phyloP scores from a whole-genome alignment of 2,329 filamentous ascomycete genomes.

The Verticillium nubilum region DNA sequence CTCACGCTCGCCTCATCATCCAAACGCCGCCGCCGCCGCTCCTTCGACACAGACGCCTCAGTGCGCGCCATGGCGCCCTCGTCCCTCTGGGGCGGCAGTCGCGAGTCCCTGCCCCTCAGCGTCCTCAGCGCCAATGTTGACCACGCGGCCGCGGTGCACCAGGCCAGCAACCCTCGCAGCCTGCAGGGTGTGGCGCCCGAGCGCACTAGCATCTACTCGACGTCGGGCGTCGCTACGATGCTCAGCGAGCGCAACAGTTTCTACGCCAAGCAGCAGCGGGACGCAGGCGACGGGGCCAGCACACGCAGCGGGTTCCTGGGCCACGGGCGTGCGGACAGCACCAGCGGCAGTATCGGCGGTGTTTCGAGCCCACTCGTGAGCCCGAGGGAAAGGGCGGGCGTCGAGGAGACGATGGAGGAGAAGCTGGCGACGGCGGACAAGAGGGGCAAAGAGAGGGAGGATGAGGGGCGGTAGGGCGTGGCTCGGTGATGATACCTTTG shows the following conservation, averaged over 20 bases:
- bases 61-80: constrained; percentile 79
- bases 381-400: constrained; percentile 27
- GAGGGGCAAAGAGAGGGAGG: background rate
- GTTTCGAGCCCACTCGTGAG: constrained; percentile 58
- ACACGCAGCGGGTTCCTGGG: constrained; percentile 71
- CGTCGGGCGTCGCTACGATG: constrained; percentile 61
- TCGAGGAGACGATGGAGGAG: constrained; percentile 22
- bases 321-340: constrained; percentile 76
- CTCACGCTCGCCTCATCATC: constrained; percentile 78
- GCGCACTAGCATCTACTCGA: constrained; percentile 77
- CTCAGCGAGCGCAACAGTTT: constrained; percentile 76
- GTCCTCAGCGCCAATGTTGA: constrained; percentile 70
- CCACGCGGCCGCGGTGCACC: constrained; percentile 29
- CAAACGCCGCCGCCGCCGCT: constrained; percentile 70
- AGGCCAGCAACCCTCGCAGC: constrained; percentile 30
- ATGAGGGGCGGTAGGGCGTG: background rate
- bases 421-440: background rate
- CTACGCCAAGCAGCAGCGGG: constrained; percentile 57
- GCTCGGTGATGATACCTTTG: background rate
- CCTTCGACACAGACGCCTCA: constrained; percentile 80
- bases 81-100: constrained; percentile 75
- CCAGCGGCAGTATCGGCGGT: constrained; percentile 67
- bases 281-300: constrained; percentile 63
- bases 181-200: constrained; percentile 43
- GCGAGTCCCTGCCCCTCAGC: constrained; percentile 73